phyloP scores from a whole-genome alignment of 2,329 filamentous ascomycete species.

The Aureobasidium sp. region DNA sequence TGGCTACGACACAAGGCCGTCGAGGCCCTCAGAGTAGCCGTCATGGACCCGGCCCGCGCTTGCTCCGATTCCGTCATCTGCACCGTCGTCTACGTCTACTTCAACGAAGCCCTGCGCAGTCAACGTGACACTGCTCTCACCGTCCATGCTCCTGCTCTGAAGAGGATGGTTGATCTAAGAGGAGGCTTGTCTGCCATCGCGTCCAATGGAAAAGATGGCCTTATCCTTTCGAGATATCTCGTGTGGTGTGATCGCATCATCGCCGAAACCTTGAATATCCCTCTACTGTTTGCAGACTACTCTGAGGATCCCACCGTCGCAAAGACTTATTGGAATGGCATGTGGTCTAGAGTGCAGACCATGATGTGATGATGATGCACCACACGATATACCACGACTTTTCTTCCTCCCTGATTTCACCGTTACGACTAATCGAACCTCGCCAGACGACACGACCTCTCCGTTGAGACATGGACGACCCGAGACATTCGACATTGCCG shows the following conservation, averaged over 20 bases:
- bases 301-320: neutral
- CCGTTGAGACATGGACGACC: too few species aligned
- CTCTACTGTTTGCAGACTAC: neutral
- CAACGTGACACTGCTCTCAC: neutral
- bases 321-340: neutral
- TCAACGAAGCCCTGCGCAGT: neutral
- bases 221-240: neutral
- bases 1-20: slow-evolving; percentile 5
- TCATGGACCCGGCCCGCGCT: slow-evolving; percentile 1
- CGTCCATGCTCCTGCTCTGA: neutral
- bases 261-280: neutral
- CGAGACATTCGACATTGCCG: too few species aligned
- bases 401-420: too few species aligned
- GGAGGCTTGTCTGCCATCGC: neutral
- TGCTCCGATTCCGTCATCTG: slow-evolving; percentile 5
- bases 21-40: neutral
- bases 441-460: too few species aligned
- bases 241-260: slow-evolving; percentile 1
- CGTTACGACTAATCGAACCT: too few species aligned
- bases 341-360: slow-evolving; percentile 1
- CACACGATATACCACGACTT: too few species aligned
- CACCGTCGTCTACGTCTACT: neutral
- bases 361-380: neutral
- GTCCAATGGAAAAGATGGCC: neutral
- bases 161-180: slow-evolving; percentile 6